phyloP scores from a whole-genome alignment of 78 protist genomes.

The Dictyostelium intermedium region DNA sequence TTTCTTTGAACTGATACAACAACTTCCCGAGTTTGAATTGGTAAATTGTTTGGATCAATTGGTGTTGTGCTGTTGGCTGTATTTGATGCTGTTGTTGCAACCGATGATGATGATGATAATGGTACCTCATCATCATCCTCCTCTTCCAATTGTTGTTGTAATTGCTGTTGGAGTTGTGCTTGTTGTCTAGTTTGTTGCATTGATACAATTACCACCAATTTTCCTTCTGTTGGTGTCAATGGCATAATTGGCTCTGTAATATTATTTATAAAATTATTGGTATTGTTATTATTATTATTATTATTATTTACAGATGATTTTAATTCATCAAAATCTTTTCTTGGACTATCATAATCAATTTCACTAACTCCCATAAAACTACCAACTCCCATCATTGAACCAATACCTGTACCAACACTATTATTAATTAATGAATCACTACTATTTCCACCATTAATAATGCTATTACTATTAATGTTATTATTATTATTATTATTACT shows the following conservation, averaged over 20 bases:
- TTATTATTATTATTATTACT: neutral
- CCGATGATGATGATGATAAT: neutral
- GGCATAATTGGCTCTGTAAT: neutral
- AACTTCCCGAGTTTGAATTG: conserved; percentile 15
- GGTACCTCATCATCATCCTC: neutral
- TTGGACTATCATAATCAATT: neutral
- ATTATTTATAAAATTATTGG: neutral
- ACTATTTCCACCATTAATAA: neutral
- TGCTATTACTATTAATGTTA: neutral
- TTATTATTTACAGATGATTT: neutral
- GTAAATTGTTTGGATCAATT: neutral
- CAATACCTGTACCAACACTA: neutral
- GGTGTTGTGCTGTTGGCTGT: neutral
- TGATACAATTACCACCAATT: neutral
- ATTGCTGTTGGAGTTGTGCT: neutral
- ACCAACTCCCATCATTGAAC: neutral
- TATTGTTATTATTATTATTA: neutral
- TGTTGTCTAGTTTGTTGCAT: neutral
- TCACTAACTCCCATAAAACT: neutral
- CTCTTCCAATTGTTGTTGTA: conserved; percentile 8
- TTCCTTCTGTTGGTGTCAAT: neutral
- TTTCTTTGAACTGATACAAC: conserved; percentile 47
- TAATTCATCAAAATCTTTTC: neutral
- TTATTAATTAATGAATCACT: neutral
- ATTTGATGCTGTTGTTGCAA: neutral